Base-by-base conservation (phyloP, 352 stramenopile species). In the Pythium dissotocum region DNA sequence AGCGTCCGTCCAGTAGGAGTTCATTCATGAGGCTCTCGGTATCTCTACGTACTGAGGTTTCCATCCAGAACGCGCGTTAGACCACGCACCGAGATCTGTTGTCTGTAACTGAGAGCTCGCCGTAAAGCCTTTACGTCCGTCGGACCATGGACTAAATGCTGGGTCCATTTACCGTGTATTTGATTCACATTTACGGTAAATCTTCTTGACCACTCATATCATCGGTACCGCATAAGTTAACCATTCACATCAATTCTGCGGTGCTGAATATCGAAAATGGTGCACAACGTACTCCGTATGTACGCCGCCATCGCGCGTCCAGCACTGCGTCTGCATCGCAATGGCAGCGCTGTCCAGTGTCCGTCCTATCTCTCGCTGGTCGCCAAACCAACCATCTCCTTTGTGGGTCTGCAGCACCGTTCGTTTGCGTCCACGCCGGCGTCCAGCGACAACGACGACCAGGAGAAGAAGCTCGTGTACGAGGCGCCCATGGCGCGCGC, bases 401-500 rank as follows among this genome's bases (percentile, higher is more conserved):
- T 46, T 13, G 1, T 52, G 26, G 18, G 49, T 6, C 30, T 49
- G 10, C 67, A 69, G 46, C 67, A 40, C 32, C 67, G 61, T 40
- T 26, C 44, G 36, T 62, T 70, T 35, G 58, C 68, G 36, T 67
- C 68, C 16, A 33, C 51, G 5, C 32, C 61, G 5, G 18, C 26
- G n/a, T 36, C 40, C 2, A 33, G 30, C 12, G 44, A 35, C 14
- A 12, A 48, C 18, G 52, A 58, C 21, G 55, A 55, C 9, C 2
- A 62, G 14, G 55, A 52, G 18, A 48, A 44, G 44, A 18, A 46
- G 63, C 65, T 87, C 2, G 80, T 93, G 59, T 94, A 94, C 61
- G 66, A 82, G 58, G 86, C 74, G 6, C 86, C 86, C 7, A 91
- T 94, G 80, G 72, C 79, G 7, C 84, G 84, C 54, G 82, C 84